Percentiles rank a stretch among this genome's conserved stretches.
Evolutionary conservation across 1,284 basidiomycete species (phyloP).

Genomic region (Ganoderma sinense): DNA sequence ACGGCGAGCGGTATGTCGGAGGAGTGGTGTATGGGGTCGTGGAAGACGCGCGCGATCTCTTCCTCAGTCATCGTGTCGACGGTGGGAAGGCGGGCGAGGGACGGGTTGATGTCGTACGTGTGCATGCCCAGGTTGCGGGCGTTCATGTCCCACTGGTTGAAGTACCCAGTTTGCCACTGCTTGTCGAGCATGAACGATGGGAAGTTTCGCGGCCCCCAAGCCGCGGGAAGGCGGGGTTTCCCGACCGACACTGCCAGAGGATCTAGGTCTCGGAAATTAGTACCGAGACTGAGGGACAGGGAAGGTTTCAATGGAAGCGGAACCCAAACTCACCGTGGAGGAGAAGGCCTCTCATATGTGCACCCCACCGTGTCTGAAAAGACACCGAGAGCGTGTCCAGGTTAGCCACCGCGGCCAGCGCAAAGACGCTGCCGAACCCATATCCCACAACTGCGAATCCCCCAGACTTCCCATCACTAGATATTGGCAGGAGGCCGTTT

Average conservation of each 20-base stretch:
- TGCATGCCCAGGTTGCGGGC: slow-evolving; percentile 34
- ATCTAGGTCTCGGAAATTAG: slow-evolving; percentile 31
- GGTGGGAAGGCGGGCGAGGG: slow-evolving; percentile 27
- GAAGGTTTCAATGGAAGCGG: not conserved
- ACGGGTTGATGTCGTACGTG: slow-evolving; percentile 30
- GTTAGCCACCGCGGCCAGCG: slow-evolving; percentile 38
- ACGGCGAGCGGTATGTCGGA: slow-evolving; percentile 3
- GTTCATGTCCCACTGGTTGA: slow-evolving; percentile 43
- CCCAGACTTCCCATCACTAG: slow-evolving; percentile 37
- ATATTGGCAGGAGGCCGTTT: slow-evolving; percentile 38
- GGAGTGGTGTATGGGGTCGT: not conserved
- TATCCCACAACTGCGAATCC: slow-evolving; percentile 47
- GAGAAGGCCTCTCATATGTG: slow-evolving; percentile 38
- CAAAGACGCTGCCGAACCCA: slow-evolving; percentile 43
- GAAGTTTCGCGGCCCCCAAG: slow-evolving; percentile 32
- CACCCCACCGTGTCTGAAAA: slow-evolving; percentile 29
- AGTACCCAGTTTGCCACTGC: slow-evolving; percentile 44
- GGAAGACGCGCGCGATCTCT: slow-evolving; percentile 1
- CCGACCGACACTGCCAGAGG: slow-evolving; percentile 38
- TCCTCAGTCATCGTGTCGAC: slow-evolving; percentile 32
- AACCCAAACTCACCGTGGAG: slow-evolving; percentile 41
- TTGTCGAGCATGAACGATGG: slow-evolving; percentile 29
- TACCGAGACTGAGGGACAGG: not conserved
- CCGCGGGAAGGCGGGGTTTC: slow-evolving; percentile 18
- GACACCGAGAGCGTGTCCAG: slow-evolving; percentile 33